A percentile compares a stretch with the other conserved stretches of the same genome.
These are phyloP conservation scores for Tritrichomonas foetus DNA, from an alignment of 208 protist species.

Conservation along the genomic window DNA sequence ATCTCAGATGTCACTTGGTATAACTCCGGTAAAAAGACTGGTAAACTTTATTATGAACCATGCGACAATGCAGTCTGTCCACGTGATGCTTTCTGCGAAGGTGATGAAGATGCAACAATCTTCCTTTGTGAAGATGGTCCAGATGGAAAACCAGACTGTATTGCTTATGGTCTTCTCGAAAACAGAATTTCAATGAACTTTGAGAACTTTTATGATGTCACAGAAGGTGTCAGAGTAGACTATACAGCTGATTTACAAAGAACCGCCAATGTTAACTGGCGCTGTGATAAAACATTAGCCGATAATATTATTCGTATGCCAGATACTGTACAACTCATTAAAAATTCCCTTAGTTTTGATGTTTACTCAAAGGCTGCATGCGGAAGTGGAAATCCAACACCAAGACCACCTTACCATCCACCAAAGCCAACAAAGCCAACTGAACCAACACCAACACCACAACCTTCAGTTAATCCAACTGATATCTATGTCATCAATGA, in stretches of 20 bases:
- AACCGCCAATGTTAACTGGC: background rate
- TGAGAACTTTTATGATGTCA: background rate
- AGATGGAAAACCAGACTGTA: background rate
- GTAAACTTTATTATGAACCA: background rate
- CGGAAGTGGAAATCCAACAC: background rate
- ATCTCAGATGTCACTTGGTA: background rate
- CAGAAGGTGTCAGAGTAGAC: background rate
- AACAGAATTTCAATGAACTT: background rate
- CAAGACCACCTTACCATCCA: background rate
- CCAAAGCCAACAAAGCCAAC: background rate
- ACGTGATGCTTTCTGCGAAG: background rate
- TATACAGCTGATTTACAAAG: background rate
- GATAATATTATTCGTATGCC: background rate
- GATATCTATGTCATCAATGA: background rate
- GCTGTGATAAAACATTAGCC: background rate
- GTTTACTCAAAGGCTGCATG: background rate
- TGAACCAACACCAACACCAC: background rate
- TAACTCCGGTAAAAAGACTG: background rate
- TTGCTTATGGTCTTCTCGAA: background rate
- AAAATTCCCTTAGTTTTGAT: background rate
- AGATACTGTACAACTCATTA: background rate
- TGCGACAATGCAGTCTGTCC: background rate
- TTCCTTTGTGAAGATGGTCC: background rate
- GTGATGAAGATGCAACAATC: conserved; percentile 15
- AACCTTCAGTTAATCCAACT: background rate